Conservation (phyloP, 2,329 filamentous ascomycete genomes). For the Pseudofabraea citricarpa region DNA sequence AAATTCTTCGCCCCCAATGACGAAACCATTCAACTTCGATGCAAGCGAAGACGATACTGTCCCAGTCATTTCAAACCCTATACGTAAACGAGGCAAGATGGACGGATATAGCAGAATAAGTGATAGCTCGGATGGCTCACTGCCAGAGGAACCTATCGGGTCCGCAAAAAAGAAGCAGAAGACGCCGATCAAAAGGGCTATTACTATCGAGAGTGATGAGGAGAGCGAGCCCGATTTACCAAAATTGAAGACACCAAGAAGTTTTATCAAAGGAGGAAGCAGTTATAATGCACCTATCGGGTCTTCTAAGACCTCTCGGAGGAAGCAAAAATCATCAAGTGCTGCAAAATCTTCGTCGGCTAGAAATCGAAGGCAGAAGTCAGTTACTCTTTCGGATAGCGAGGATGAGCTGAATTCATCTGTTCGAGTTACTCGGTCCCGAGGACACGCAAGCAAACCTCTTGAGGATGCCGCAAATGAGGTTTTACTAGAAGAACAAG, state of each 20-base stretch:
- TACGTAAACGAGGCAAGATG: not conserved
- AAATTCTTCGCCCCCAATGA: not conserved
- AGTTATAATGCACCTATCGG: constrained; percentile 2
- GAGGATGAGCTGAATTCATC: constrained; percentile 1
- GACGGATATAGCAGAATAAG: not conserved
- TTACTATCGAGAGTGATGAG: not conserved
- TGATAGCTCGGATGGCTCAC: constrained; percentile 2
- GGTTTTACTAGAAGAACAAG: not conserved
- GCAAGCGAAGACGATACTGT: no score
- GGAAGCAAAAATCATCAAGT: not conserved
- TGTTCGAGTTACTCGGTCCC: not conserved
- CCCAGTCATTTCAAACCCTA: no score
- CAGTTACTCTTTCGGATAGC: constrained; percentile 4
- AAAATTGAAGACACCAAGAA: constrained; percentile 7
- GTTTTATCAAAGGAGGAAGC: not conserved
- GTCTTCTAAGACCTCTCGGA: constrained; percentile 3
- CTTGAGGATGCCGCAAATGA: not conserved
- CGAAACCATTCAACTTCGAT: no score
- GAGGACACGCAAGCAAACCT: not conserved
- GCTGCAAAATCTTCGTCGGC: not conserved
- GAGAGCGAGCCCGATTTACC: not conserved
- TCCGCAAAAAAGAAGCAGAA: not conserved
- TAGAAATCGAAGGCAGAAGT: constrained; percentile 1
- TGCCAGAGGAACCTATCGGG: not conserved
- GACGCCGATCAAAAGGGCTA: not conserved